Evolutionary conservation across 305 asterid genomes (phyloP).

Genomic region (Caryopteris hybrid): DNA sequence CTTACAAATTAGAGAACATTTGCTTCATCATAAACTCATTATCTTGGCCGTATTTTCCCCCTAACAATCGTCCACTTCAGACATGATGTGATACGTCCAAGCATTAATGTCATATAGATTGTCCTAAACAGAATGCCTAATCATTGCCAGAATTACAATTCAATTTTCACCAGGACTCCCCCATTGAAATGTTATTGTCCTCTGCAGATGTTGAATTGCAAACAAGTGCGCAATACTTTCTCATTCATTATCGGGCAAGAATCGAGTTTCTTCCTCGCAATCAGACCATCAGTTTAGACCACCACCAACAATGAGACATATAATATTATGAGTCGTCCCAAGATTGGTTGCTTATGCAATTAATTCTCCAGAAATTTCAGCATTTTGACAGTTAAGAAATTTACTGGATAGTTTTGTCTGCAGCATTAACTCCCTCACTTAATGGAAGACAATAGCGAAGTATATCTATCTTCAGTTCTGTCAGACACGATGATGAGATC

Average conservation of each 20-base stretch:
- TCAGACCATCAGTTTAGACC: background rate
- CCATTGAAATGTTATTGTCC: background rate
- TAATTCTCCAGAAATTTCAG: constrained; percentile 2
- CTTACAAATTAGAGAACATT: too few species aligned
- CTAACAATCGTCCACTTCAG: too few species aligned
- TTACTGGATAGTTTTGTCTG: background rate
- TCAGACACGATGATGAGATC: background rate
- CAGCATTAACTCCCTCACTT: background rate
- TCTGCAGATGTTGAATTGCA: background rate
- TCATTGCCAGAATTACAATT: background rate
- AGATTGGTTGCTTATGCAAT: background rate
- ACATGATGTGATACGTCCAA: background rate
- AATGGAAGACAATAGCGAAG: background rate
- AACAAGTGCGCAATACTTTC: background rate
- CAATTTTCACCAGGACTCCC: background rate
- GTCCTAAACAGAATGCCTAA: background rate
- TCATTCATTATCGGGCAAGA: background rate
- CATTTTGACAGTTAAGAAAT: background rate
- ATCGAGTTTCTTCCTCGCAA: background rate
- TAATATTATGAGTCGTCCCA: background rate
- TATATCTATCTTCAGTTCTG: background rate
- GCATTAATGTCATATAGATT: background rate
- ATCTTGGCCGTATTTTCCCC: too few species aligned
- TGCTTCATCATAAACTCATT: too few species aligned
- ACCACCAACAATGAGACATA: background rate